Percentiles rank a stretch among this genome's conserved stretches.
Evolutionary conservation across 306 rosid genomes (phyloP).

Genomic region (Ammopiptanthus mongolicus): DNA sequence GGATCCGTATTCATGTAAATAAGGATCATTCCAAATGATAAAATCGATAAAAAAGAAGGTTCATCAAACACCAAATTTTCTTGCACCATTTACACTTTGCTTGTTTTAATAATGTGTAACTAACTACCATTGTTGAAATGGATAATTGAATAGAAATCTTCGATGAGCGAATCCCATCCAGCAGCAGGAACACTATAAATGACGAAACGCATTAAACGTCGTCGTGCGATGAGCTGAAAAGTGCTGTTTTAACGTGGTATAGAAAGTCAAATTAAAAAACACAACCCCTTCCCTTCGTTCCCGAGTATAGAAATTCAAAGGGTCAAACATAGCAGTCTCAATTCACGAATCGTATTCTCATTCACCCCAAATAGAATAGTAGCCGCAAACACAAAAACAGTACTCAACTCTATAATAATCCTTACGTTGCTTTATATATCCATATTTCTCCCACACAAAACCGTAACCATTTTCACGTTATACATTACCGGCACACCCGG

Average conservation of each 20-base stretch:
- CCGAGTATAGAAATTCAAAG: not conserved
- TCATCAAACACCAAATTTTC: no score
- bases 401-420: not conserved
- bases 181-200: not conserved
- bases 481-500: conserved; percentile 36
- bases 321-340: conserved; percentile 14
- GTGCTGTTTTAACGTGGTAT: not conserved
- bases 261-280: not conserved
- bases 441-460: not conserved
- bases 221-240: not conserved
- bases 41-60: not conserved
- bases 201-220: not conserved
- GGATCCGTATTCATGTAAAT: no score
- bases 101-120: no score
- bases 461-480: not conserved
- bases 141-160: not conserved
- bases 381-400: not conserved
- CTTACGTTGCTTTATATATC: not conserved
- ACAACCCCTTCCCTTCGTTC: not conserved
- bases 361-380: not conserved
- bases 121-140: no score
- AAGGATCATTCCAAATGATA: not conserved
- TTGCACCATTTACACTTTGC: no score
- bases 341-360: conserved; percentile 11
- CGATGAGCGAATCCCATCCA: not conserved